These are phyloP conservation scores for Coemansia reversa DNA, from an alignment of 192 early-diverging fungal genomes.

Conservation along the genomic window DNA sequence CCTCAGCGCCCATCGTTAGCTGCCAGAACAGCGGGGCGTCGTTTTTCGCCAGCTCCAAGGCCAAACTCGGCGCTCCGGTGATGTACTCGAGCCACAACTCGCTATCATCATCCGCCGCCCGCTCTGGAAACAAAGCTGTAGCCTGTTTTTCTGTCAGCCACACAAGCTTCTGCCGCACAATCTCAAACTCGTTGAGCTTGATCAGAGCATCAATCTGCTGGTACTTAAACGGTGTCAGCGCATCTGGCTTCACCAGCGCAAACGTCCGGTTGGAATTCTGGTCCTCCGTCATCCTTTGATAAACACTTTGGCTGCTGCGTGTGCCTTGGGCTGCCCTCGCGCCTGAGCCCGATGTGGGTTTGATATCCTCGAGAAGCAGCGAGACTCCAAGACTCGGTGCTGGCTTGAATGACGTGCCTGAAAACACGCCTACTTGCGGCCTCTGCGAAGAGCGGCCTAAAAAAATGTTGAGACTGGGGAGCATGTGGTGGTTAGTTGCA, in stretches of 20 bases:
- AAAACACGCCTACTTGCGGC: conserved; percentile 32
- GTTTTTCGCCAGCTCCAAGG: conserved; percentile 57
- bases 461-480: conserved; percentile 37
- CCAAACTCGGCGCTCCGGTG: conserved; percentile 57
- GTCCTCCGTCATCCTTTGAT: conserved; percentile 28
- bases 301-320: conserved; percentile 9
- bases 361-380: conserved; percentile 48
- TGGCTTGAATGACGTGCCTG: conserved; percentile 35
- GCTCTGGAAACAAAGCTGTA: conserved; percentile 46
- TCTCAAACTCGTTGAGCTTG: conserved; percentile 57
- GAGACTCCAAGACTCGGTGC: conserved; percentile 37
- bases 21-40: conserved; percentile 56
- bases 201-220: conserved; percentile 56
- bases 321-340: not conserved
- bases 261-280: conserved; percentile 50
- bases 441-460: conserved; percentile 50
- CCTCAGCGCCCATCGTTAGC: conserved; percentile 56
- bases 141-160: conserved; percentile 52
- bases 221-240: conserved; percentile 54
- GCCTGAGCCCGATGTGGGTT: not conserved
- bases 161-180: conserved; percentile 54
- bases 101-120: conserved; percentile 36
- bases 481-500: conserved; percentile 17
- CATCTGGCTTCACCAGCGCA: conserved; percentile 63
- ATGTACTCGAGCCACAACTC: conserved; percentile 52